Base-by-base conservation (phyloP, 2,329 filamentous ascomycete species). In the Xylariales sp. region DNA sequence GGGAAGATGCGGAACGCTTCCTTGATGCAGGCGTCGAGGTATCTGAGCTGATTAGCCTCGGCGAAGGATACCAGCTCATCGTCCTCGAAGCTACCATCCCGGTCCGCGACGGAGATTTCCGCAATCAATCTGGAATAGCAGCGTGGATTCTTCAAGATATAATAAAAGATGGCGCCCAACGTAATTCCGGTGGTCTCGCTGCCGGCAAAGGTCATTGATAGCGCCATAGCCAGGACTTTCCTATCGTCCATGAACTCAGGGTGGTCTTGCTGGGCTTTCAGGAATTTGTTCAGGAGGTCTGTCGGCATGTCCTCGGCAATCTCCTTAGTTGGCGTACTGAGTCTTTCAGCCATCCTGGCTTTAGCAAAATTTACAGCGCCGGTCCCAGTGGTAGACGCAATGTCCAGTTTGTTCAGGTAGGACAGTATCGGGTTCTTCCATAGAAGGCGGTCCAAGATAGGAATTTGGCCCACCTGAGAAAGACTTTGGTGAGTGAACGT, bases 141-240 rank as follows among this genome's bases (percentile, higher is more conserved):
- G 0, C 48, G 25, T 0, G 81, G 80, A 49, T 80, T 76, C 52
- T 81, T 81, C 24, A 89, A 68, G 4, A 90, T 62, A 57, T 80
- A 81, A 61, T 90, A 90, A 52, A 91, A 86, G 1, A 89, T 74
- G 6, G 80, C 72, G 5, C 76, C 76, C 0, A 90, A 69, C 6
- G 76, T 79, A 53, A 90, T 90, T 27, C 83, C 85, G 0, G 86
- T 91, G 1, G 86, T 91, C 59, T 93, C 87, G 3, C 78, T 83
- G 4, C 86, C 85, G 1, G 87, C 87, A 48, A 85, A 78, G 0
- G 74, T 74, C 82, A 86, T 86, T 41, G 71, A 79, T n/a, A 82
- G 76, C 34, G 81, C 82, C 63, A 85, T 83, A 6, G 81, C 81
- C 46, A 84, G 76, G 10, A 88, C 83, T 7, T 84, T 69, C 4